Evolutionary conservation across 2,329 filamentous ascomycete species (phyloP), one percentile per base, ranked within the genome.

Genomic region (Pezicula radicicola): DNA sequence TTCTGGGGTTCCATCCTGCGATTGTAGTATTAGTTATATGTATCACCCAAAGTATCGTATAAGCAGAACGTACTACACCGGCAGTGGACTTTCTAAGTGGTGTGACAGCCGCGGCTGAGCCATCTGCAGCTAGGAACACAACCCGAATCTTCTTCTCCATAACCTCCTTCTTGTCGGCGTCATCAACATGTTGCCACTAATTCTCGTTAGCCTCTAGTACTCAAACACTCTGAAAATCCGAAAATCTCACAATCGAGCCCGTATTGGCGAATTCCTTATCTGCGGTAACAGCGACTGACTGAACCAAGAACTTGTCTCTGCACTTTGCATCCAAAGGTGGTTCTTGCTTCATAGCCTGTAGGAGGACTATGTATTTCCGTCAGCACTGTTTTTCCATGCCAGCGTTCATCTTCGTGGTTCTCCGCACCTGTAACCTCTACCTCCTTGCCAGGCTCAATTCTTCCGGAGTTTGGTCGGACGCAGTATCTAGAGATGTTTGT

Each of bases 301-400:
- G 93, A 35, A 97, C 93, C 50, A 97, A 83, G 72, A 97, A 97
- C 77, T 97, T 97, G 80, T 97, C 93, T 71, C 90, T 88, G 77
- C 94, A 99, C 71, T 91, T 92, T 56, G 88, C 85, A 69, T 96
- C 92, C 52, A 78, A 71, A 18, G 92, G 83, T 51, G 93, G 93
- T 66, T 97, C 92, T 67, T 91, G 84, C 78, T 96, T 97, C 94
- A 99, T 97, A 21, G 93, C 91, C 75, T 99, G 94, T 40, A 99
- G 84, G 36, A 97, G 85, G 53, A 99, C 94, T 95, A 47, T 43
- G 61, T 48, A 54, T 48, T 9, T 15, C 13, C 8, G 52, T 61
- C 41, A 63, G 58, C 45, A 58, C 27, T 6, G 21, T 47, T 49
- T 57, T 48, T 42, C 52, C 21, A 12, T 35, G 49, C 60, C 50